Evolutionary conservation across 78 protist genomes (phyloP), one percentile per base, ranked within the genome.

Genomic region (Capsaspora owczarzaki): DNA sequence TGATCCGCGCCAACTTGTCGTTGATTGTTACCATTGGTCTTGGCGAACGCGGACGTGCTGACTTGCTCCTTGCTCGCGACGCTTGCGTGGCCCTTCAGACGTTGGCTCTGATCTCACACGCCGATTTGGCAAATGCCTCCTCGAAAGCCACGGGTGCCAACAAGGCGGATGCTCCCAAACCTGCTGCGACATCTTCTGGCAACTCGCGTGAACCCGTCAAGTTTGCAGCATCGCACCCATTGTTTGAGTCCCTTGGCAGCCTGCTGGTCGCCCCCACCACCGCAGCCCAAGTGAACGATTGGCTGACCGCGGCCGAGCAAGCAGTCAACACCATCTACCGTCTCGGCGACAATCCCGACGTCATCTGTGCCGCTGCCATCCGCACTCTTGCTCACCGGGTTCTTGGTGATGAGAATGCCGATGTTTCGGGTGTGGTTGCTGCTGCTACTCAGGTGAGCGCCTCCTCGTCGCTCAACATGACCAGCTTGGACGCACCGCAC

Each of bases 261-360:
- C 31, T 79, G 16, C 29, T 82, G n/a, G 61, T 49, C 29, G 78
- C 19, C 41, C 43, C 22, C 75, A 27, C 53, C 1, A 8, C 41
- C 53, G 20, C 1, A 0, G 71, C 27, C 63, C 25, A 42, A 29
- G 12, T 1, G 25, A 23, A 60, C 14, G 37, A 27, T 41, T 88
- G 92, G 92, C 40, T 35, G 19, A 68, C 79, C 33, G 61, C 61
- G 43, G 82, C 89, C 22, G 93, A 85, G 74, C 88, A 85, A 41
- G 89, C 85, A 1, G 77, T 89, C 38, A 71, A 78, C 71, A 31
- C 89, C 12, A 72, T 89, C 16, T 85, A 82, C 61, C 53, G 29
- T 2, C 74, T 89, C 0, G 69, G 81, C 29, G 89, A 82, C 46
- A 27, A 70, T 20, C 93, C 93, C 6, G 92, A 85, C 46, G 14